Base-by-base conservation (phyloP, 495 filamentous ascomycete genomes). In the Hypoxylon intermedium region DNA sequence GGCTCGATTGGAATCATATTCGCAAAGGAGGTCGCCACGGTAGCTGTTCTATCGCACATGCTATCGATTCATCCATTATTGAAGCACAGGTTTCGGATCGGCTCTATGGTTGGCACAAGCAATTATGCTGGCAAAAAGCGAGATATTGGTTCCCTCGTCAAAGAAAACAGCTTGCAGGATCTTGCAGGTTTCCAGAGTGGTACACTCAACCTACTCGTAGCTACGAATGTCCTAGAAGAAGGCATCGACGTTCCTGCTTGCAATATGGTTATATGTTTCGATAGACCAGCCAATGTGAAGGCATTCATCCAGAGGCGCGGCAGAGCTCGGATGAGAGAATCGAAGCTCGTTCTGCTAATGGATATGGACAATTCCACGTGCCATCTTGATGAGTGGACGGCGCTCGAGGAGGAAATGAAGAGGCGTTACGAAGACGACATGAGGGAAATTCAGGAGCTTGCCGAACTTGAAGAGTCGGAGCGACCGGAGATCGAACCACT, bases 241-340 rank as follows among this genome's bases (percentile, higher is more conserved):
- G 94, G 93, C 0, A 89, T 98, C 33, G 93, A 97, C 70, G 82
- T 97, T 2, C 87, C 88, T 6, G 85, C 87, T 5, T 97, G 93
- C 70, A 89, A 93, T 64, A 67, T 91, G 26, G 91, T 97, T 9
- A 79, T 97, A n/a, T 94, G 91, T 67, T 96, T 90, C 65, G 85
- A 96, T 56, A 74, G 80, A 33, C 91, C 91, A 3, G 70, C 76
- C 5, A 93, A 88, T 50, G 73, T 96, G 23, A 93, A 93, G 65
- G 89, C 90, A 0, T 97, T 93, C 70, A 85, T 98, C 13, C 93
- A 98, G 69, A 82, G 93, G 16, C 85, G 93, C 12, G 93, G 93
- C 1, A 80, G 94, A 49, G 93, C 93, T 5, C 80, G 94, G 36
- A 86, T 87, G 68, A 72, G 78, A 53, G 71, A 82, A 16, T 96